These are phyloP conservation scores for Tetrahymena malaccensis DNA, from an alignment of 73 alveolate species.

Conservation along the genomic window DNA sequence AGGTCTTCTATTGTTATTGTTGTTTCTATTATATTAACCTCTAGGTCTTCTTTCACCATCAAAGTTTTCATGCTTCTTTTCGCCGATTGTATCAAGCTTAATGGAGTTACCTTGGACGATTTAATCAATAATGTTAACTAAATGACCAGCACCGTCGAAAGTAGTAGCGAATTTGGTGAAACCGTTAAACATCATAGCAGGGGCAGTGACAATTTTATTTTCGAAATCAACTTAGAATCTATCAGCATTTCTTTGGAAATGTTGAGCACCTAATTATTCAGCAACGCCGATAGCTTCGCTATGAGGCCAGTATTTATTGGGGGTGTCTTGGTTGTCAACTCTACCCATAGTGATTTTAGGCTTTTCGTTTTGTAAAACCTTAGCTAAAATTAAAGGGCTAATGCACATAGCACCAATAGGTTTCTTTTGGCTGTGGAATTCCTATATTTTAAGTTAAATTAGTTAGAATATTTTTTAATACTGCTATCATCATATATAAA, in stretches of 20 bases:
- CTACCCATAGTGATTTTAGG: slow-evolving; percentile 23
- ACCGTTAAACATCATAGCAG: slow-evolving; percentile 32
- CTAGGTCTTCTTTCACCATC: neutral
- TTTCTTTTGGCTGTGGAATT: slow-evolving; percentile 23
- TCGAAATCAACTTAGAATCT: slow-evolving; percentile 26
- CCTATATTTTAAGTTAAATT: neutral
- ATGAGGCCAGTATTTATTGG: slow-evolving; percentile 47
- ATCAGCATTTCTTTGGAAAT: slow-evolving; percentile 16
- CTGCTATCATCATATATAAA: neutral
- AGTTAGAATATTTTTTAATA: neutral
- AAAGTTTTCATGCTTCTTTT: neutral
- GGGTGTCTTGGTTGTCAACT: slow-evolving; percentile 43
- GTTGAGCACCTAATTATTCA: slow-evolving; percentile 40
- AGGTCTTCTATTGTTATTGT: neutral
- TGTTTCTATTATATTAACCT: neutral
- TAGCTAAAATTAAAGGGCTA: slow-evolving; percentile 53
- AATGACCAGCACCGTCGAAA: neutral
- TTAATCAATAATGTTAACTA: neutral
- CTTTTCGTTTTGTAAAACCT: slow-evolving; percentile 31
- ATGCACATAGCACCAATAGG: slow-evolving; percentile 55
- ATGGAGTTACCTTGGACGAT: neutral
- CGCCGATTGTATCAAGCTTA: neutral
- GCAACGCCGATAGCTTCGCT: slow-evolving; percentile 52
- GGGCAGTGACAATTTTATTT: slow-evolving; percentile 41
- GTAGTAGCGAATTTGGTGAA: neutral